Base-by-base conservation (phyloP, 805 yeast genomes). In the Candida parachauliodes region DNA sequence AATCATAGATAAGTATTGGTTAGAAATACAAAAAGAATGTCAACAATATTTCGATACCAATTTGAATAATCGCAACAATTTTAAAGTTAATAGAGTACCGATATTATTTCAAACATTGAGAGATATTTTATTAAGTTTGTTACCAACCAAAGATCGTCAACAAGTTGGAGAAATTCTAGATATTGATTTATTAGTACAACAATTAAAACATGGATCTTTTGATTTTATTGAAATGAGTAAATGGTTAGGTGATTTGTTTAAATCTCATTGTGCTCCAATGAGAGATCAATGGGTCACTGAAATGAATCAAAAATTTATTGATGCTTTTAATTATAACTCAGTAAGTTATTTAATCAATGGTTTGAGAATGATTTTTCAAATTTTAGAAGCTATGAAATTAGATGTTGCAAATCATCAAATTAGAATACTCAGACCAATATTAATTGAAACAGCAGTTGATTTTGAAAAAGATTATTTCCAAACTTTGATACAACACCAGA, bases 381-480 rank as follows among this genome's bases (percentile, higher is more conserved):
- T 91, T 41, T 68, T 91, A 45, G 97, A 89, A 59, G 91, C 95
- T 8, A 88, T 89, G 95, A 91, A 89, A 58, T 69, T 89, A 44
- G 97, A 91, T 54, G 93, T 88, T 39, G 96, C 97, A 11, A 89
- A 89, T 61, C 96, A 89, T 55, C 96, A 89, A 62, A 86, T 91
- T 38, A 73, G 95, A 47, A 78, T 87, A 15, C 66, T 88, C 37
- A 73, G 96, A 51, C 95, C 96, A 2, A 82, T 83, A 2, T 68
- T 91, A 33, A 77, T 88, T 41, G 88, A 87, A 50, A 85, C 93
- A 24, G 93, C 96, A 2, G 83, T 84, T 9, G 89, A 84, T 42
- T 86, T 89, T 52, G 98, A 89, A 62, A 80, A 80, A 50, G 95
- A 86, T 57, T 88, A 88, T 61, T 86, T 83, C 55, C 65, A 64